A percentile compares a stretch with the other conserved stretches of the same genome.
phyloP scores from a whole-genome alignment of 176 grass and related monocot genomes.

The Avena sativa region DNA sequence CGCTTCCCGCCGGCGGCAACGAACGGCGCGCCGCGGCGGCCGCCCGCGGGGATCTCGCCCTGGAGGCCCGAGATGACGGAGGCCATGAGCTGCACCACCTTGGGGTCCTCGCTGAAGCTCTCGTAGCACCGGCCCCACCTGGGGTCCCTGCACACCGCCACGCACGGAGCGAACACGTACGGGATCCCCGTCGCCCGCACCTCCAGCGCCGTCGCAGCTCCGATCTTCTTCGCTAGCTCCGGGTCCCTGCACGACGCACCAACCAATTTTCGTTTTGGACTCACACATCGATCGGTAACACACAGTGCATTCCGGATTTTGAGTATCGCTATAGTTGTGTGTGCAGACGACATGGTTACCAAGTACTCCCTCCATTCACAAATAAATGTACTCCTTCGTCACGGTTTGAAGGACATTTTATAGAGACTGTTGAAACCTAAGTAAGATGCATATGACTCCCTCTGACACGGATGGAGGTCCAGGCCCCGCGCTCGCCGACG shows the following conservation, averaged over 20 bases:
- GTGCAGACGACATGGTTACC: too few species aligned
- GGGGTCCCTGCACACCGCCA: slow-evolving; percentile 77
- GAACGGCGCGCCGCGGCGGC: slow-evolving; percentile 49
- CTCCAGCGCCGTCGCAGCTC: slow-evolving; percentile 64
- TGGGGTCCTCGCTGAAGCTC: slow-evolving; percentile 78
- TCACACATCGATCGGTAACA: background rate
- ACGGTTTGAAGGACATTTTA: too few species aligned
- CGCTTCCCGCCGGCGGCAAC: slow-evolving; percentile 46
- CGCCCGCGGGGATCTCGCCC: background rate
- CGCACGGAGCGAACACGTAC: slow-evolving; percentile 71
- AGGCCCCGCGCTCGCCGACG: too few species aligned
- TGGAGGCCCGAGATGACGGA: slow-evolving; percentile 1
- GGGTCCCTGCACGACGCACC: slow-evolving; percentile 64
- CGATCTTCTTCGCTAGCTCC: slow-evolving; percentile 60
- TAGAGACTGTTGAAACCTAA: too few species aligned
- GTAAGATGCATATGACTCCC: too few species aligned
- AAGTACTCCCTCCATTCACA: too few species aligned
- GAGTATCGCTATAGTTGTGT: too few species aligned
- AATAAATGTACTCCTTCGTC: too few species aligned
- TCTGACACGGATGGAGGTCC: too few species aligned
- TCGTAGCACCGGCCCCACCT: slow-evolving; percentile 88
- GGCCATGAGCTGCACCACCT: slow-evolving; percentile 47
- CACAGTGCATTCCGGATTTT: too few species aligned
- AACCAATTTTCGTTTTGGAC: background rate
- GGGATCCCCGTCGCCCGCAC: slow-evolving; percentile 75